Conservation (phyloP, 208 protist species). For the Trichomonas tenax region DNA sequence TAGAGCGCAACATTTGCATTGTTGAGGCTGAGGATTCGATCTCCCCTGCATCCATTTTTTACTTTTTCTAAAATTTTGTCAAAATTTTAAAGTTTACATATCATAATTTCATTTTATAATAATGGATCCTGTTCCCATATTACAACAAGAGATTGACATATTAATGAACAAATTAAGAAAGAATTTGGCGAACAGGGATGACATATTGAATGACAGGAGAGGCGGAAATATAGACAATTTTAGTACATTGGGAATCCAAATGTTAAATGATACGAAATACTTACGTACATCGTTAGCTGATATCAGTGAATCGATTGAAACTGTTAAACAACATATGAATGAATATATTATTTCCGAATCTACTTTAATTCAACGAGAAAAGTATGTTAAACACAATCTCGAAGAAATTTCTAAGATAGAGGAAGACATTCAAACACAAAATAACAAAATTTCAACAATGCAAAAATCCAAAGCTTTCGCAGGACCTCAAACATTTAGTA, state of each 20-base stretch:
- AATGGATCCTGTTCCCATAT: too few relatives aligned
- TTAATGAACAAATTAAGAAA: too few relatives aligned
- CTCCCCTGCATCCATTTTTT: not conserved
- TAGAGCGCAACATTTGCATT: slow-evolving; percentile 1
- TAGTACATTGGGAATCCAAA: too few relatives aligned
- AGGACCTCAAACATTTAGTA: not conserved
- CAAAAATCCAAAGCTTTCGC: not conserved
- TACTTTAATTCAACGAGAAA: not conserved
- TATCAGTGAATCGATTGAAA: not conserved
- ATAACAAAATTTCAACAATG: not conserved
- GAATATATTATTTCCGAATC: not conserved
- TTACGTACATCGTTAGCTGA: not conserved
- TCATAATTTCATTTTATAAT: too few relatives aligned
- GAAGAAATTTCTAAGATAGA: not conserved
- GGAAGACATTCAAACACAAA: not conserved
- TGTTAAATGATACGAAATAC: not conserved
- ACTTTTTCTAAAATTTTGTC: not conserved
- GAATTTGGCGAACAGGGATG: too few relatives aligned
- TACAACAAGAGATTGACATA: too few relatives aligned
- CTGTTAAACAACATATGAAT: not conserved
- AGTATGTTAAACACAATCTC: not conserved
- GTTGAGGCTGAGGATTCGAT: not conserved
- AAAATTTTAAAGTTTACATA: too few relatives aligned
- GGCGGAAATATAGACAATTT: too few relatives aligned
- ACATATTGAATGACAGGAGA: too few relatives aligned